Evolutionary conservation across 2,329 filamentous ascomycete genomes (phyloP), one percentile per base, ranked within the genome.

Genomic region (Dothistroma septosporum): DNA sequence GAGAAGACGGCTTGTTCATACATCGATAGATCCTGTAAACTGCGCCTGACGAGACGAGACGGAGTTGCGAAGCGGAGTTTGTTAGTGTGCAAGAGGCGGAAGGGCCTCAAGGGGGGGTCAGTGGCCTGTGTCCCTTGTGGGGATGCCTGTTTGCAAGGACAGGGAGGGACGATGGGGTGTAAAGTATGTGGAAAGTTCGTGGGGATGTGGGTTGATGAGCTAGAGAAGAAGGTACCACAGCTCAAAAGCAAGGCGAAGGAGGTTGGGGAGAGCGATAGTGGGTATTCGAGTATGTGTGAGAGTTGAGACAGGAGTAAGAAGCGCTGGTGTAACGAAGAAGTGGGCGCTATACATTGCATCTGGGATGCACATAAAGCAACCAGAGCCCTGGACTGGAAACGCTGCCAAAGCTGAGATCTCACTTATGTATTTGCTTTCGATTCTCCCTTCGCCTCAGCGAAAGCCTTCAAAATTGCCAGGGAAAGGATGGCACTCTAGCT

Each of bases 161-260:
- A n/a, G 50, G 31, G 19, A 21, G 53, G 46, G 19, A 22, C 48
- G 33, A 14, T 47, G 21, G 60, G 52, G 2, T 62, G 60, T 53
- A 53, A 48, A 35, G 44, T 58, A 5, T 62, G 60, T 46, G 60
- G 56, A 10, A 28, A 50, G 37, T 56, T 62, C 28, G 11, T 56
- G n/a, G 31, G 48, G 28, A 49, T 59, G 49, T 55, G 57, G 44
- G 31, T 59, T 37, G 37, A 55, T 28, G 60, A 62, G 22, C 28
- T 56, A 28, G 60, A 59, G 60, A 33, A 33, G 49, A n/a, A n/a
- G 14, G 37, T 28, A 22, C 60, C 60, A n/a, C 14, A n/a, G 41
- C n/a, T 44, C 14, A 19, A 44, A 16, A n/a, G 19, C 16, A 8
- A 44, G 41, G 14, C 19, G 41, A n/a, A n/a, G 14, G 41, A 44